Conservation (phyloP, 805 yeast genomes). For the Saccharomyces kudriavzevii region DNA sequence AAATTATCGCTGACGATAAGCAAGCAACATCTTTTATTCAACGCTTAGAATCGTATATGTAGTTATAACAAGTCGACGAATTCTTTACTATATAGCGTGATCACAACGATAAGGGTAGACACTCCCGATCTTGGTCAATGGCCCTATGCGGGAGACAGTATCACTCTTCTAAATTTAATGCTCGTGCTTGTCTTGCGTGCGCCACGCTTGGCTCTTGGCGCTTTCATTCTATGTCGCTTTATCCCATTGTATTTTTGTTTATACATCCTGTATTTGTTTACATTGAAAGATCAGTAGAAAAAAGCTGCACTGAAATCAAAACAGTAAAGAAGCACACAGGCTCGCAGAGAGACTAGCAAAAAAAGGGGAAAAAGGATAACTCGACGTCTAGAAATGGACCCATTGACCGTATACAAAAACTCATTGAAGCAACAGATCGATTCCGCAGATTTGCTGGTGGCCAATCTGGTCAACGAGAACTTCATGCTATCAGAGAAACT, state of each 20-base stretch:
- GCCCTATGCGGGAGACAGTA: too few species aligned
- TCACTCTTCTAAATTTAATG: background rate
- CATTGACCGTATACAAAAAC: slow-evolving; percentile 16
- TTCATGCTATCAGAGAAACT: slow-evolving; percentile 13
- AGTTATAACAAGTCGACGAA: too few species aligned
- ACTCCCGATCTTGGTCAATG: too few species aligned
- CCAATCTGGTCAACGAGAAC: slow-evolving; percentile 23
- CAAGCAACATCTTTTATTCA: too few species aligned
- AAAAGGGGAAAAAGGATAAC: background rate
- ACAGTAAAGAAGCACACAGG: background rate
- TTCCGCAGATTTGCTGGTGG: slow-evolving; percentile 25
- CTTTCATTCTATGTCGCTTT: background rate
- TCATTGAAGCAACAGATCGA: slow-evolving; percentile 21
- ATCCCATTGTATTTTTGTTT: background rate
- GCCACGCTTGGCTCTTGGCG: too few species aligned
- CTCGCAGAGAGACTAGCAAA: background rate
- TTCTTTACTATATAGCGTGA: too few species aligned
- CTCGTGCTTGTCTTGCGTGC: background rate
- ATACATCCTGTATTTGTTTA: background rate
- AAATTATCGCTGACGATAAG: too few species aligned
- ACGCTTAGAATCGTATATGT: too few species aligned
- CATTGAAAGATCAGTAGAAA: background rate
- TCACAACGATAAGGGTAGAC: too few species aligned
- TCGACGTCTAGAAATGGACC: slow-evolving; percentile 8
- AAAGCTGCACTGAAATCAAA: background rate